Conservation (phyloP, 2,329 filamentous ascomycete species). For the Fusarium bactridioides region DNA sequence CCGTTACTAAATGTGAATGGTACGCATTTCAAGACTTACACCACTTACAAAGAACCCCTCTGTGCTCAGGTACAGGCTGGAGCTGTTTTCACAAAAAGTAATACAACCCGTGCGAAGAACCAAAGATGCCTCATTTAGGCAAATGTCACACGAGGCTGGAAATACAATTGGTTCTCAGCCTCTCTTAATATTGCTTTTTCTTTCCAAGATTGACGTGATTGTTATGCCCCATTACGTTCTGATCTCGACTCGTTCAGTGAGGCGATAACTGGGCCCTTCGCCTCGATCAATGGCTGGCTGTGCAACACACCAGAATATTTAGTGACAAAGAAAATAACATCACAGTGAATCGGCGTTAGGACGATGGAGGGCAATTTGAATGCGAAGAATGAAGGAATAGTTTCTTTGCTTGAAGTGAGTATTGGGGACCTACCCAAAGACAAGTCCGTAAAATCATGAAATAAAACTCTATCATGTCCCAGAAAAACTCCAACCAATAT, state of each 20-base stretch:
- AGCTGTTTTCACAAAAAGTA: not conserved
- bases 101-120: not conserved
- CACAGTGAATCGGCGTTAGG: not conserved
- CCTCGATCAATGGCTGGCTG: slow-evolving; percentile 27
- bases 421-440: not conserved
- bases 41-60: not conserved
- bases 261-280: slow-evolving; percentile 23
- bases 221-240: not conserved
- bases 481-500: slow-evolving; percentile 23
- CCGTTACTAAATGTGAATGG: not conserved
- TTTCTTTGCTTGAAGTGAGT: not conserved
- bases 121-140: not conserved
- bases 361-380: not conserved
- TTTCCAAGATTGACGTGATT: slow-evolving; percentile 19
- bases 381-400: not conserved
- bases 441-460: slow-evolving; percentile 5
- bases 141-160: not conserved
- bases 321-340: not conserved
- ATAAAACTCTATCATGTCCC: slow-evolving; percentile 24
- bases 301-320: not conserved
- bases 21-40: not conserved
- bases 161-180: slow-evolving; percentile 7
- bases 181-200: not conserved
- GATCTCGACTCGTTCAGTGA: slow-evolving; percentile 25
- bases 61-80: not conserved